Conservation (phyloP, 2,329 filamentous ascomycete genomes). For the Colletotrichum destructivum region DNA sequence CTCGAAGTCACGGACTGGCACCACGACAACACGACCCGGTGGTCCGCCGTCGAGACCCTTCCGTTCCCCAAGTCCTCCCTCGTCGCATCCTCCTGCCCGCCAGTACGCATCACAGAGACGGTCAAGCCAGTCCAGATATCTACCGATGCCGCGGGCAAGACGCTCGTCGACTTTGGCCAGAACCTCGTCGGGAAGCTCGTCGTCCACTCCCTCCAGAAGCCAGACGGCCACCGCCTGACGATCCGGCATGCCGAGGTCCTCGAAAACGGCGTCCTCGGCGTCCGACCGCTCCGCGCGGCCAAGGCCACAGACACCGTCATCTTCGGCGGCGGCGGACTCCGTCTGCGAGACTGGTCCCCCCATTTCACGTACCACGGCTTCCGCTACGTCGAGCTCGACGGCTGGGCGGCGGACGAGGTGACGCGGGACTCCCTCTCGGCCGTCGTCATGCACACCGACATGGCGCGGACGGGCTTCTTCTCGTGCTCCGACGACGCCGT, state of each 20-base stretch:
- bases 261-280: constrained; percentile 61
- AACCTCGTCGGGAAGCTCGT: constrained; percentile 68
- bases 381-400: constrained; percentile 64
- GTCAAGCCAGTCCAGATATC: constrained; percentile 50
- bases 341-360: constrained; percentile 55
- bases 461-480: constrained; percentile 65
- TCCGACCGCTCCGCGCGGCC: constrained; percentile 59
- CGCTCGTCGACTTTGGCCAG: constrained; percentile 70
- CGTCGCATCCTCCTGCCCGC: constrained; percentile 58
- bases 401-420: constrained; percentile 53
- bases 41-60: constrained; percentile 49
- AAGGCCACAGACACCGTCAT: constrained; percentile 58
- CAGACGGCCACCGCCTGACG: constrained; percentile 57
- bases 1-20: constrained; percentile 45
- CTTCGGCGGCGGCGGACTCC: constrained; percentile 41
- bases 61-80: constrained; percentile 52
- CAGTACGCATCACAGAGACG: constrained; percentile 56
- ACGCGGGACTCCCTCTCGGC: constrained; percentile 45
- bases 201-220: constrained; percentile 51
- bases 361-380: constrained; percentile 69
- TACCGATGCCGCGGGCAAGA: constrained; percentile 57
- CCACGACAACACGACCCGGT: constrained; percentile 47
- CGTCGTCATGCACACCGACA: constrained; percentile 65
- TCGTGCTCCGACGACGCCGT: constrained; percentile 65
- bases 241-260: constrained; percentile 71